A percentile compares a stretch with the other conserved stretches of the same genome.
Conservation (phyloP, 768 basidiomycete species). For the Lactifluus rugatus region DNA sequence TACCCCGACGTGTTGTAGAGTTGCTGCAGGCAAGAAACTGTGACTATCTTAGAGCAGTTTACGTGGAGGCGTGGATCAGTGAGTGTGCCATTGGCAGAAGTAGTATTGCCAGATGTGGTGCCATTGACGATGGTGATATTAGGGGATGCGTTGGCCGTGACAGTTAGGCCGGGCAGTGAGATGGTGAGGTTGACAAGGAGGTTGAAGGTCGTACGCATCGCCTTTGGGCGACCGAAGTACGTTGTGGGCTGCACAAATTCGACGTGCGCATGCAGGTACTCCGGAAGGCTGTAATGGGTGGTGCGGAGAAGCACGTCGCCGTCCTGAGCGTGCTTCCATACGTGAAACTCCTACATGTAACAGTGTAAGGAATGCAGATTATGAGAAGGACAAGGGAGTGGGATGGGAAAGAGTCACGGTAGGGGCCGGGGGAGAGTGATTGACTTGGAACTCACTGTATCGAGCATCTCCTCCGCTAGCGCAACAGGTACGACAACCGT, state of each 20-base stretch:
- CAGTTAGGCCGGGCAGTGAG: neutral
- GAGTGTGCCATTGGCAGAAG: neutral
- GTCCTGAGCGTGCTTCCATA: constrained; percentile 46
- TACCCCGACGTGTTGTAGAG: constrained; percentile 29
- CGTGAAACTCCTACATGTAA: constrained; percentile 57
- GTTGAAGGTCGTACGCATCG: constrained; percentile 34
- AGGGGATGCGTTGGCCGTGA: neutral
- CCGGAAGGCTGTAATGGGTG: constrained; percentile 59
- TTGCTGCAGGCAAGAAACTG: constrained; percentile 26
- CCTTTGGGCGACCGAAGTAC: constrained; percentile 44
- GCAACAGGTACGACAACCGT: constrained; percentile 46
- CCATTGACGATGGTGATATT: neutral
- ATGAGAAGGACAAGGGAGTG: neutral
- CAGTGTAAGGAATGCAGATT: no score
- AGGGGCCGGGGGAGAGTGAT: neutral
- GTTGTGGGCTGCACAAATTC: constrained; percentile 69
- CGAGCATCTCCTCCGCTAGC: constrained; percentile 60
- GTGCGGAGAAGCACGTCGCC: constrained; percentile 48
- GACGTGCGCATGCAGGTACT: constrained; percentile 46
- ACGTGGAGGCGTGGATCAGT: constrained; percentile 24
- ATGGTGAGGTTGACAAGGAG: constrained; percentile 6
- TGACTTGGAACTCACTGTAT: constrained; percentile 39
- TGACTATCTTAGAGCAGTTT: constrained; percentile 28
- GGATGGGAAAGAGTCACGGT: no score
- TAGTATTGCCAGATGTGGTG: no score